Conservation (phyloP, 2,329 filamentous ascomycete species). For the Trichothecium roseum region DNA sequence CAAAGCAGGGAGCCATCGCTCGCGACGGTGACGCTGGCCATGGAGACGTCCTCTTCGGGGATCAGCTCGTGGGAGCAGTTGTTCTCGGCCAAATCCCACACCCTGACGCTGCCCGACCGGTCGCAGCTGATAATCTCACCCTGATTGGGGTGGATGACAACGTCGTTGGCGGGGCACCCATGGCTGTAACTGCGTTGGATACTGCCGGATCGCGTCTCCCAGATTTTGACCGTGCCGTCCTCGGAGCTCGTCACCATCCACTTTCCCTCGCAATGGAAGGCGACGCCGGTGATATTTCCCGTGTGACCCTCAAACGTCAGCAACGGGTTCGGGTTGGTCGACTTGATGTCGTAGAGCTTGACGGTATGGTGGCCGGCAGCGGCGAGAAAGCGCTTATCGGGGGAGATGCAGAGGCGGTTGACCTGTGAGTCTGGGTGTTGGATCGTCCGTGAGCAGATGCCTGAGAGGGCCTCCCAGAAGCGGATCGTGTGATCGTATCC, state of each 20-base stretch:
- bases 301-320: conserved; percentile 94
- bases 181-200: conserved; percentile 92
- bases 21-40: conserved; percentile 90
- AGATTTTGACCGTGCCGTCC: conserved; percentile 93
- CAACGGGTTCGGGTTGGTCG: conserved; percentile 88
- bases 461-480: conserved; percentile 97
- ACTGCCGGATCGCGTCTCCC: conserved; percentile 78
- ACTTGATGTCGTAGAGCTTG: conserved; percentile 98
- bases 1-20: conserved; percentile 89
- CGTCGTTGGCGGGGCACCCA: conserved; percentile 83
- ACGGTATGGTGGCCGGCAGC: conserved; percentile 73
- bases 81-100: conserved; percentile 96
- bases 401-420: conserved; percentile 95
- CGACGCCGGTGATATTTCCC: conserved; percentile 90
- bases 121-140: conserved; percentile 97
- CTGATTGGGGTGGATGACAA: conserved; percentile 99
- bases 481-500: conserved; percentile 61
- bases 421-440: conserved; percentile 98
- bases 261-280: conserved; percentile 97
- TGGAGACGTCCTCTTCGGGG: conserved; percentile 87
- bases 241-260: conserved; percentile 99
- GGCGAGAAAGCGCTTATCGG: conserved; percentile 91
- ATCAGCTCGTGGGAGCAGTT: conserved; percentile 94
- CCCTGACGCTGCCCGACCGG: conserved; percentile 78
- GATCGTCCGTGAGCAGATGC: conserved; percentile 95